Evolutionary conservation across 371 early-diverging fungal genomes (phyloP).

Genomic region (Apophysomyces sp.): DNA sequence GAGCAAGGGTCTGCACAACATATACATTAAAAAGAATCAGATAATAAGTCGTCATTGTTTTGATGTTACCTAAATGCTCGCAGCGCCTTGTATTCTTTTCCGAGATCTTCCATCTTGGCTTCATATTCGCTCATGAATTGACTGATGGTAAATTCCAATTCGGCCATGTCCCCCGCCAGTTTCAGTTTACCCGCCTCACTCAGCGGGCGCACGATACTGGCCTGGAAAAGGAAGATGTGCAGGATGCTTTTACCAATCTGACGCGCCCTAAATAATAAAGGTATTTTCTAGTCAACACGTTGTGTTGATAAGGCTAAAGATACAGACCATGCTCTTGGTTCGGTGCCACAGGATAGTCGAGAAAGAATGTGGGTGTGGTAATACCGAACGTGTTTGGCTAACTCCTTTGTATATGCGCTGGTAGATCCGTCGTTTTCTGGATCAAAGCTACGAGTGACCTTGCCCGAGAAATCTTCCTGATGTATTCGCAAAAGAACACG

Average conservation of each 20-base stretch:
- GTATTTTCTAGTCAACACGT: not conserved
- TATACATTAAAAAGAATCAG: not conserved
- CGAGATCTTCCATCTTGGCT: conserved; percentile 54
- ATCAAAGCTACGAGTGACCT: conserved; percentile 17
- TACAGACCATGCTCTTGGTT: conserved; percentile 57
- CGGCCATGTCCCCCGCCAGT: conserved; percentile 70
- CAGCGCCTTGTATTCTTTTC: conserved; percentile 55
- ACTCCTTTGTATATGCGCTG: conserved; percentile 56
- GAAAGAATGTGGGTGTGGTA: conserved; percentile 54
- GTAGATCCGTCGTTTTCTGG: conserved; percentile 18
- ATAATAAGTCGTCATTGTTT: not conserved
- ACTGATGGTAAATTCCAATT: conserved; percentile 63
- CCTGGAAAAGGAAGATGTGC: conserved; percentile 62
- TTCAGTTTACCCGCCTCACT: conserved; percentile 64
- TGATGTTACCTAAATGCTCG: conserved; percentile 50
- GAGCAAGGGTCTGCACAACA: conserved; percentile 39
- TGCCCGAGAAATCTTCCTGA: conserved; percentile 58
- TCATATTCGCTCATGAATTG: conserved; percentile 55
- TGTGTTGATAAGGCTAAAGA: not conserved
- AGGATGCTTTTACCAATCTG: conserved; percentile 48
- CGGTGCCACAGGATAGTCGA: conserved; percentile 61
- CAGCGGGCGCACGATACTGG: conserved; percentile 57
- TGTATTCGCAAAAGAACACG: conserved; percentile 58
- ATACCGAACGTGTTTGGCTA: conserved; percentile 56
- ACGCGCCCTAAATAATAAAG: conserved; percentile 46